Evolutionary conservation across 2,329 filamentous ascomycete genomes (phyloP).

Genomic region (Penicillium crustosum): DNA sequence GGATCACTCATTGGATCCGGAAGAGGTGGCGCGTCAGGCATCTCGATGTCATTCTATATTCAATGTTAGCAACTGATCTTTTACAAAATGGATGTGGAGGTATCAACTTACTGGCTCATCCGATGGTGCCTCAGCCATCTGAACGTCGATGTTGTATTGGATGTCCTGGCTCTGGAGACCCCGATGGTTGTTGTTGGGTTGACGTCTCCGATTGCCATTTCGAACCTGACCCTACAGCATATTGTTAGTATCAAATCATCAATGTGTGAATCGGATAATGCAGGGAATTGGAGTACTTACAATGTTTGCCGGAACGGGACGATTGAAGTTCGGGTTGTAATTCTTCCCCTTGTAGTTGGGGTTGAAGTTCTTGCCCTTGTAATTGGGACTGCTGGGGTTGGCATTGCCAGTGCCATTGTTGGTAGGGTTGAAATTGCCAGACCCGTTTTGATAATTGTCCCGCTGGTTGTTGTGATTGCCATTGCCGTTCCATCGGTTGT

Average conservation of each 20-base stretch:
- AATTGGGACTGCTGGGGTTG: background rate
- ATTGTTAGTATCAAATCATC: background rate
- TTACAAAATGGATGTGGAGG: background rate
- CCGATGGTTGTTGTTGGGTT: background rate
- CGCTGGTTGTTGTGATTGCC: background rate
- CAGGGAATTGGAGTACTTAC: background rate
- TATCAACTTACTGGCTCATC: conserved; percentile 3
- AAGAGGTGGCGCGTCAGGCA: conserved; percentile 19
- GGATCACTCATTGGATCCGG: conserved; percentile 3
- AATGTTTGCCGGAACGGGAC: background rate
- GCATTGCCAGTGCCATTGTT: background rate
- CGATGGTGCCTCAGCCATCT: conserved; percentile 1
- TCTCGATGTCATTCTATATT: conserved; percentile 13
- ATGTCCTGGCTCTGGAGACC: background rate
- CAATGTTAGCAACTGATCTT: background rate
- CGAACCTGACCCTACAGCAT: background rate
- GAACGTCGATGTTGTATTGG: background rate
- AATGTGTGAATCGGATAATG: background rate
- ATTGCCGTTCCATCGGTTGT: background rate
- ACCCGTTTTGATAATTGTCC: background rate
- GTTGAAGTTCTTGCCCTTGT: conserved; percentile 2
- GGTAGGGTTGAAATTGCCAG: background rate
- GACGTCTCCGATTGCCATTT: background rate
- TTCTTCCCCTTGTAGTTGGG: conserved; percentile 3
- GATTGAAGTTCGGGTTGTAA: background rate